Conservation (phyloP, 768 basidiomycete genomes). For the Termitomyces sp. region DNA sequence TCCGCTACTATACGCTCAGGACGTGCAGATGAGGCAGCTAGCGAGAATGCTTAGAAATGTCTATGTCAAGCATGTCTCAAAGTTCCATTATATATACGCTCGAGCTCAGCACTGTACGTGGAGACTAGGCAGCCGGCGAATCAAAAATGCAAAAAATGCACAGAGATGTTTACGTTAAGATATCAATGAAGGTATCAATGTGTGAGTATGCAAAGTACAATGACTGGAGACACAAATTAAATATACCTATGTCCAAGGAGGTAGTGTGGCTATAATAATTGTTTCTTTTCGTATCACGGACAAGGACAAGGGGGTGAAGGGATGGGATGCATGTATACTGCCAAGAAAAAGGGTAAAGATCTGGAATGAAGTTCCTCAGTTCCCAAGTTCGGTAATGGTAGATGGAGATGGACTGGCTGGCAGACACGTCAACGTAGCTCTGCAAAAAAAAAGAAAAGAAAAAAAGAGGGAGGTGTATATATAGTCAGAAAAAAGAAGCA, state of each 20-base stretch:
- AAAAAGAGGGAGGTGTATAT: background rate
- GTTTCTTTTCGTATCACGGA: slow-evolving; percentile 9
- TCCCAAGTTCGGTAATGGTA: slow-evolving; percentile 1
- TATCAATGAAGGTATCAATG: slow-evolving; percentile 14
- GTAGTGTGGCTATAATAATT: slow-evolving; percentile 6
- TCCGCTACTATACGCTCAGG: no score
- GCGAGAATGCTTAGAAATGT: no score
- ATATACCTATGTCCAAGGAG: slow-evolving; percentile 13
- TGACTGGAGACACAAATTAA: slow-evolving; percentile 14
- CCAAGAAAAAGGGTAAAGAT: slow-evolving; percentile 5
- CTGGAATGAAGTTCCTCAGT: slow-evolving; percentile 1
- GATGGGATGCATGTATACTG: background rate
- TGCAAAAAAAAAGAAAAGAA: background rate
- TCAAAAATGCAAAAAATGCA: no score
- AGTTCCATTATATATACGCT: no score
- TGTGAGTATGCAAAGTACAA: slow-evolving; percentile 22
- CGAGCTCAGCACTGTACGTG: no score
- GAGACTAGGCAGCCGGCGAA: no score
- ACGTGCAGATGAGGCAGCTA: no score
- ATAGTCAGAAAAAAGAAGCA: background rate
- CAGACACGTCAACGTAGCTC: background rate
- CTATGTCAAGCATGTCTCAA: background rate
- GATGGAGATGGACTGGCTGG: background rate
- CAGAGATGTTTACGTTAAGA: background rate
- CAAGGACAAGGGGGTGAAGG: background rate